A percentile compares a stretch with the other conserved stretches of the same genome.
Evolutionary conservation across 2,329 filamentous ascomycete genomes (phyloP).

Genomic region (Talaromyces pinophilus): DNA sequence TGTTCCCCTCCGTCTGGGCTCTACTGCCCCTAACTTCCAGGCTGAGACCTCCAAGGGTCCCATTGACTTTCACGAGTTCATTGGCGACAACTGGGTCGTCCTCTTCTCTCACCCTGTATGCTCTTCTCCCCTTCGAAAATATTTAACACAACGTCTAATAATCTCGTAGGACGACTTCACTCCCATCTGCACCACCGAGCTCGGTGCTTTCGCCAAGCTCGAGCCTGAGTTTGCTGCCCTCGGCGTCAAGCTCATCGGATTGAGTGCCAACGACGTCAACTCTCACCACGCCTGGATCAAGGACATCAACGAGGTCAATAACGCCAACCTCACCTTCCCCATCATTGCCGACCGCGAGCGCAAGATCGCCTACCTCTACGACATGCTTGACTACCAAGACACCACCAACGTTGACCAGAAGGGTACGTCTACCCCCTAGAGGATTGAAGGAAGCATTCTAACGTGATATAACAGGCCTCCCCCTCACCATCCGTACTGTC

Average conservation of each 20-base stretch:
- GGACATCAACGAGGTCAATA: constrained; percentile 79
- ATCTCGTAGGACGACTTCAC: constrained; percentile 68
- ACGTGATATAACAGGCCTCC: constrained; percentile 52
- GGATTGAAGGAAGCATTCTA: constrained; percentile 11
- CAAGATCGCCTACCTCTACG: constrained; percentile 73
- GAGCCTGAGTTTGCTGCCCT: constrained; percentile 85
- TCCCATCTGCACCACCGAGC: constrained; percentile 92
- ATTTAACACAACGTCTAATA: background rate
- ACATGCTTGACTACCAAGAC: constrained; percentile 83
- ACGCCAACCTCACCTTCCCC: constrained; percentile 70
- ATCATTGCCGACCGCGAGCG: constrained; percentile 81
- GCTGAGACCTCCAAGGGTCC: constrained; percentile 66
- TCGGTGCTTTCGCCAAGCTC: constrained; percentile 88
- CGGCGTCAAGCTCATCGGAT: constrained; percentile 85
- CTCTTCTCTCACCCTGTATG: constrained; percentile 66
- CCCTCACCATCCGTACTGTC: constrained; percentile 91
- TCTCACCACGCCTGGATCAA: constrained; percentile 88
- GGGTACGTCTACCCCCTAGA: constrained; percentile 46
- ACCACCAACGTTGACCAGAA: constrained; percentile 77
- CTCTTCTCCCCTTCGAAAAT: background rate
- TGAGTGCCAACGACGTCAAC: constrained; percentile 79
- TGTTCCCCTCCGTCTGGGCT: constrained; percentile 63
- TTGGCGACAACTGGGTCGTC: constrained; percentile 69
- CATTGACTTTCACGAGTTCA: constrained; percentile 72
- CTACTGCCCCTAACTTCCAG: constrained; percentile 68